Base-by-base conservation (phyloP, 2,329 filamentous ascomycete genomes). In the Ophiostoma himal-ulmi region DNA sequence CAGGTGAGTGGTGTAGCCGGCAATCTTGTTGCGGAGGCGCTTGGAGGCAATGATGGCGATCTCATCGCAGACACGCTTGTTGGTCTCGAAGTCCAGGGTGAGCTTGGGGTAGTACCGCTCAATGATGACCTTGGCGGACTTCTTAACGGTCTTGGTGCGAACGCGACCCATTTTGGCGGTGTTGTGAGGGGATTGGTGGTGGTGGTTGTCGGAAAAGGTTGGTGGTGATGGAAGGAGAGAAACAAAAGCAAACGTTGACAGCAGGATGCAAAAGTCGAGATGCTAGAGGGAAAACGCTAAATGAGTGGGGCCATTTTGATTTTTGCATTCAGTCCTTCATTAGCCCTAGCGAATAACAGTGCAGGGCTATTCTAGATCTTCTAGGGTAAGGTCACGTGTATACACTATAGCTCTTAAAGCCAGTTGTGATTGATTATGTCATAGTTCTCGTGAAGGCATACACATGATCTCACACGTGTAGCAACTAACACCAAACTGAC, bases 41-140 rank as follows among this genome's bases (percentile, higher is more conserved):
- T 99, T 99, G 79, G 91, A 96, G 78, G 95, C 93, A 82, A 99
- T 99, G 84, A 99, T 96, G 81, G 95, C 95, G 79, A 99, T 95
- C 86, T 99, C 95, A 93, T 98, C 95, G 87, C 95, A 98, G 80
- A 75, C 74, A 82, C 97, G 89, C 86, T 94, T 94, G 82, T 95
- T 95, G 86, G 77, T 97, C 74, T 99, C 95, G 87, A 99, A 99
- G 88, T 99, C 95, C 81, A 98, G 92, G 76, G 94, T 97, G 83
- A 99, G 88, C 85, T 93, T 93, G 81, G 95, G 95, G 86, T 96
- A 96, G 88, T 95, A 96, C 77, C 91, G 89, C 91, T 97, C 94
- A 85, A 99, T 98, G 87, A 98, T 94, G 89, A 97, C 93, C 92
- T 99, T 99, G 86, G 95, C 94, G 88, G 85, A 88, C 85, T 88